Conservation (phyloP, 169 alveolate genomes). For the Blepharisma undulans region DNA sequence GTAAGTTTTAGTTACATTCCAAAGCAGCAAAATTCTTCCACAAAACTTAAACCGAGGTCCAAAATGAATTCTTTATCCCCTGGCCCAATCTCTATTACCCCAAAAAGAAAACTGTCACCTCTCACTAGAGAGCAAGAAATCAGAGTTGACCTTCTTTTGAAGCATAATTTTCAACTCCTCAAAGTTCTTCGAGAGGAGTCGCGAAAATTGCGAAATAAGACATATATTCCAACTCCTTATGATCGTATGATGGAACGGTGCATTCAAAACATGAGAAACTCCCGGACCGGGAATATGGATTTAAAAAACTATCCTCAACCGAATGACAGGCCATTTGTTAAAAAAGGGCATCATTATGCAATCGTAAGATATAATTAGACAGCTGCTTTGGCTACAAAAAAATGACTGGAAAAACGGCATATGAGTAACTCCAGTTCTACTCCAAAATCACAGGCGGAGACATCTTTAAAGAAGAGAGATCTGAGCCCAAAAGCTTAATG, state of each 20-base stretch:
- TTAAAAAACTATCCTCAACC: not conserved
- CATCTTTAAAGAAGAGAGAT: not conserved
- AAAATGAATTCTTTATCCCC: not conserved
- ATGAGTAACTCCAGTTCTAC: not conserved
- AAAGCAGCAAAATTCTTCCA: not conserved
- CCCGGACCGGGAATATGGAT: not conserved
- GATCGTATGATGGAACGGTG: not conserved
- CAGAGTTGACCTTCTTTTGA: not conserved
- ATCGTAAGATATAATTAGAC: not conserved
- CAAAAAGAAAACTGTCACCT: not conserved
- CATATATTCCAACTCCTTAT: not conserved
- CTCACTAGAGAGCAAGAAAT: not conserved
- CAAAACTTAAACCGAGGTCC: not conserved
- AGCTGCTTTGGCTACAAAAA: not conserved
- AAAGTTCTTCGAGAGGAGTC: not conserved
- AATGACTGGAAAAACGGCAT: not conserved
- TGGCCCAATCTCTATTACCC: not conserved
- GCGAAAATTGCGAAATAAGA: not conserved
- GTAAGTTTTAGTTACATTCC: not conserved
- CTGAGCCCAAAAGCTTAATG: not conserved
- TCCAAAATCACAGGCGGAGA: not conserved
- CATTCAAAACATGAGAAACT: not conserved
- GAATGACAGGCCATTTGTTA: not conserved
- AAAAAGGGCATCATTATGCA: not conserved
- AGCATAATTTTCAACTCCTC: not conserved